A percentile compares a stretch with the other conserved stretches of the same genome.
phyloP scores from a whole-genome alignment of 2,329 filamentous ascomycete genomes.

The Kalaharituber pfeilii region DNA sequence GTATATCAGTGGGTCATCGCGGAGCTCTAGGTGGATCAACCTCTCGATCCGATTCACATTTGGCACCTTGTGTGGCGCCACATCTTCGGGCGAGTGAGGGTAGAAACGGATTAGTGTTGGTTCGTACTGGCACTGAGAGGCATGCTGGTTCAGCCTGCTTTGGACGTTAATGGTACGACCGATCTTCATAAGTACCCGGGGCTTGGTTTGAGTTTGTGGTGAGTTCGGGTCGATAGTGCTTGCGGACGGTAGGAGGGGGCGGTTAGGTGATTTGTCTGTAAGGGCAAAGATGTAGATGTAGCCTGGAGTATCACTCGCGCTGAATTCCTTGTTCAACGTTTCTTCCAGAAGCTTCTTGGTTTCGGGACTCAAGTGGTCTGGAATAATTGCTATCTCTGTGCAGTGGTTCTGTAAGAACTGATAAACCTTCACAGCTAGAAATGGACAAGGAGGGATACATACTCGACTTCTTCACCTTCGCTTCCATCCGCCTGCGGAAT shows the following conservation, averaged over 20 bases:
- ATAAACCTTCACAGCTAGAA: too few relatives aligned
- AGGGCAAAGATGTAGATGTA: constrained; percentile 99
- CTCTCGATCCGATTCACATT: constrained; percentile 78
- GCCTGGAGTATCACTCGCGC: constrained; percentile 57
- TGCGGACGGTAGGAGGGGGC: constrained; percentile 21
- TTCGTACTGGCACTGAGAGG: constrained; percentile 67
- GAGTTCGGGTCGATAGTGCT: constrained; percentile 18
- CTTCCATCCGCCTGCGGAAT: neutral
- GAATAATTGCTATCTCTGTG: constrained; percentile 9
- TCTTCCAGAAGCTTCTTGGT: constrained; percentile 27
- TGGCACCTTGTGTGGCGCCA: constrained; percentile 49
- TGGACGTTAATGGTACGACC: constrained; percentile 63
- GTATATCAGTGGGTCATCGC: constrained; percentile 35
- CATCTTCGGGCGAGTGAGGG: constrained; percentile 39
- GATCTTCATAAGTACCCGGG: constrained; percentile 42
- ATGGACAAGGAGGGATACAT: too few relatives aligned
- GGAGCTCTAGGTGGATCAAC: constrained; percentile 69
- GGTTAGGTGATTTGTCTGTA: constrained; percentile 46
- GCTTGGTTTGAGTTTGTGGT: neutral
- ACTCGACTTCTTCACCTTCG: neutral
- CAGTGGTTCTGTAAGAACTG: constrained; percentile 1
- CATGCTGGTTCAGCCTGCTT: constrained; percentile 81
- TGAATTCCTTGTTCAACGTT: constrained; percentile 61
- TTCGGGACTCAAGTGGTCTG: constrained; percentile 12
- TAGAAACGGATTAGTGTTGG: constrained; percentile 72